Conservation (phyloP, 2,329 filamentous ascomycete species). For the Aureobasidium sp. region DNA sequence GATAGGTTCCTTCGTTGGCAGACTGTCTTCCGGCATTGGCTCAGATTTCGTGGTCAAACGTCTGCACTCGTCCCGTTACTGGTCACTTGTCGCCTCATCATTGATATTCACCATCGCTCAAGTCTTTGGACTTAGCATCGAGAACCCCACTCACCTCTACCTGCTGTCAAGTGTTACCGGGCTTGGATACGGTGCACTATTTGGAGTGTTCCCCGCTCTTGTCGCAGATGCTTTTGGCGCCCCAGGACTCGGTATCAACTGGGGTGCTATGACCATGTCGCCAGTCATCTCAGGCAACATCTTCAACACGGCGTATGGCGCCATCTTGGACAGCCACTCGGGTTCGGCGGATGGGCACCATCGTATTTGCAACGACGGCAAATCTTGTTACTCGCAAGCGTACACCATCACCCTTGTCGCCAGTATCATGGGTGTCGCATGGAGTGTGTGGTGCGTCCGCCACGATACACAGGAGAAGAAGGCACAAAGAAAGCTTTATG, state of each 20-base stretch:
- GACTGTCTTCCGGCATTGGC: conserved; percentile 67
- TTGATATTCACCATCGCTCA: conserved; percentile 73
- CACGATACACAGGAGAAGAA: conserved; percentile 40
- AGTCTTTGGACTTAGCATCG: conserved; percentile 62
- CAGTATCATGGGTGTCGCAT: conserved; percentile 57
- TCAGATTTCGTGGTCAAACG: conserved; percentile 83
- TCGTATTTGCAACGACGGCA: conserved; percentile 64
- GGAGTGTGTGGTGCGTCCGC: conserved; percentile 63
- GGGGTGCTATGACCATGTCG: conserved; percentile 88
- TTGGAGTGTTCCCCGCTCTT: conserved; percentile 87
- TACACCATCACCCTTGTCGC: conserved; percentile 71
- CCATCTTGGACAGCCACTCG: conserved; percentile 69
- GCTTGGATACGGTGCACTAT: conserved; percentile 84
- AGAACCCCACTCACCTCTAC: conserved; percentile 67
- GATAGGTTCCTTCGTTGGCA: conserved; percentile 72
- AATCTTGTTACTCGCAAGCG: conserved; percentile 70
- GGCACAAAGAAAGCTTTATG: conserved; percentile 11
- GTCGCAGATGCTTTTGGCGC: conserved; percentile 84
- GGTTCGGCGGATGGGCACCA: conserved; percentile 43
- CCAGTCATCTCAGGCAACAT: conserved; percentile 82
- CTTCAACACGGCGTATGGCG: conserved; percentile 87
- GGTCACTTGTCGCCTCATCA: conserved; percentile 77
- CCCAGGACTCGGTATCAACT: conserved; percentile 82
- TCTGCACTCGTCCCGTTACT: conserved; percentile 71
- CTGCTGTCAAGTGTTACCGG: conserved; percentile 77